phyloP scores from a whole-genome alignment of 1,139 yeast genomes.

The Taphrina pruni region DNA sequence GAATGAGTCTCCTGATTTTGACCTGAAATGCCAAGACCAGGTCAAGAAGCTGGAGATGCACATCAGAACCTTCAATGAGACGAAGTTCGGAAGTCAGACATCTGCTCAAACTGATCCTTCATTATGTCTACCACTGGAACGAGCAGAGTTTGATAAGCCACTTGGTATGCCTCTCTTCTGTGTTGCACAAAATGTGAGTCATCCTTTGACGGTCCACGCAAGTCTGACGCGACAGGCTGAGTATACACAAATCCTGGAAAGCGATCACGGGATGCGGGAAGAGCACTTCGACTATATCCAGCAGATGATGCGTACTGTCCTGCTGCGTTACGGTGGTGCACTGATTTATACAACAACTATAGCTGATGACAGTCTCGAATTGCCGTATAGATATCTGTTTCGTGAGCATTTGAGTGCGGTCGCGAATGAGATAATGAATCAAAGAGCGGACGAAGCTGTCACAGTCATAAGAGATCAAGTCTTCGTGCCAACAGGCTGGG shows the following conservation, averaged over 20 bases:
- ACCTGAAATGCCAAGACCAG: background rate
- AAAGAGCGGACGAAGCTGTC: slow-evolving; percentile 46
- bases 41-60: slow-evolving; percentile 4
- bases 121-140: slow-evolving; percentile 49
- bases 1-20: slow-evolving; percentile 9
- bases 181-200: slow-evolving; percentile 46
- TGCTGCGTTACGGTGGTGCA: slow-evolving; percentile 56
- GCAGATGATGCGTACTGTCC: slow-evolving; percentile 61
- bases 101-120: slow-evolving; percentile 21
- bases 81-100: background rate
- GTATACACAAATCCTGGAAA: slow-evolving; percentile 42
- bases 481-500: slow-evolving; percentile 57
- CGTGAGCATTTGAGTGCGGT: slow-evolving; percentile 8
- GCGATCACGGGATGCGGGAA: slow-evolving; percentile 46
- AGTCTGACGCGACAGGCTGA: slow-evolving; percentile 41
- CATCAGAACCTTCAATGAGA: slow-evolving; percentile 28
- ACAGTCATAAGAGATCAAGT: slow-evolving; percentile 53
- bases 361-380: slow-evolving; percentile 5
- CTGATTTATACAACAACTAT: slow-evolving; percentile 29
- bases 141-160: slow-evolving; percentile 51
- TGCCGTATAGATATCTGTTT: slow-evolving; percentile 8
- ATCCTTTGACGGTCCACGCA: background rate
- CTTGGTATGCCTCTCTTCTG: slow-evolving; percentile 50
- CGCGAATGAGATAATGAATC: slow-evolving; percentile 32
- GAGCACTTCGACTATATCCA: slow-evolving; percentile 58